Percentiles rank a stretch among this genome's conserved stretches.
phyloP scores from a whole-genome alignment of 228 moss, liverwort and hornwort genomes.

The Sphagnum fallax region DNA sequence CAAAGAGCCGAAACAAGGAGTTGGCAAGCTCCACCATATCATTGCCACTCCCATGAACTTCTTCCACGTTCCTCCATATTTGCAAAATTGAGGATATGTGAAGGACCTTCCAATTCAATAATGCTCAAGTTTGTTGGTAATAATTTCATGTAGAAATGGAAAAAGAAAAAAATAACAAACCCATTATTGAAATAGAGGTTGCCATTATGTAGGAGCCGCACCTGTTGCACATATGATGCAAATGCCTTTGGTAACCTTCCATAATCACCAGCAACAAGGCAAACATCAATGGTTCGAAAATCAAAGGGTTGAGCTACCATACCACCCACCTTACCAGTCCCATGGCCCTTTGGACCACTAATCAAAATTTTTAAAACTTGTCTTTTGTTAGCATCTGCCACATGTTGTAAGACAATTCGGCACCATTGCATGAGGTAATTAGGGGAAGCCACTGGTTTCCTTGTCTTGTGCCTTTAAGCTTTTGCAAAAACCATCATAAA shows the following conservation, averaged over 20 bases:
- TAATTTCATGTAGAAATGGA: background rate
- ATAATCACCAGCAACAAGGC: constrained; percentile 92
- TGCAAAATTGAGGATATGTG: constrained; percentile 7
- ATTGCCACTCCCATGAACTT: constrained; percentile 49
- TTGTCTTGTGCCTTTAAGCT: constrained; percentile 56
- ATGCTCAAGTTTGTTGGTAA: background rate
- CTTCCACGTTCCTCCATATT: constrained; percentile 88
- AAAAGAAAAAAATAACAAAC: background rate
- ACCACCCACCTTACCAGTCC: constrained; percentile 55
- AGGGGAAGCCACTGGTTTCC: constrained; percentile 68
- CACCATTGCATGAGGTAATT: constrained; percentile 93
- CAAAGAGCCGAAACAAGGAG: constrained; percentile 67
- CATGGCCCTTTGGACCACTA: constrained; percentile 46
- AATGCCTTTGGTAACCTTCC: constrained; percentile 82
- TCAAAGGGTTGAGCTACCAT: constrained; percentile 78
- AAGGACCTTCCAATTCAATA: background rate
- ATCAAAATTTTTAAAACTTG: constrained; percentile 63
- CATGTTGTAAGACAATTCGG: constrained; percentile 92
- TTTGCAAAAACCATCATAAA: constrained; percentile 83
- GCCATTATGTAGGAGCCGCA: constrained; percentile 4
- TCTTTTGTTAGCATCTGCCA: constrained; percentile 74
- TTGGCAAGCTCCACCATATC: constrained; percentile 50
- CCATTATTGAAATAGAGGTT: too few species aligned
- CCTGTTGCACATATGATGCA: constrained; percentile 94
- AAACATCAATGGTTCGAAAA: constrained; percentile 87